Evolutionary conservation across 345 rosid genomes (phyloP), one percentile per base, ranked within the genome.

Genomic region (Crucihimalaya himalaica): DNA sequence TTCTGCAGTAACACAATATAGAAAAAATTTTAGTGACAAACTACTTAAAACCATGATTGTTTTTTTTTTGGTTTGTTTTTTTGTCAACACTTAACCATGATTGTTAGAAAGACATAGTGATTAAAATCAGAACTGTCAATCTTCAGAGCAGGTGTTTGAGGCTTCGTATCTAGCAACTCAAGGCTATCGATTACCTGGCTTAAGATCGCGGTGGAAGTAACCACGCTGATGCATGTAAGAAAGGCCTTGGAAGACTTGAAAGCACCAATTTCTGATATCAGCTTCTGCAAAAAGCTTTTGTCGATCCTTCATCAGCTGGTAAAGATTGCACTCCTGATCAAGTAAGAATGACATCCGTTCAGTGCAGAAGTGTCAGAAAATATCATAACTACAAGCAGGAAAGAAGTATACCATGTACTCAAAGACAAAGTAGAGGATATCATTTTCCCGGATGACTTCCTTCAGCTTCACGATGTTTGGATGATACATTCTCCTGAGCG

Each of bases 201-300:
- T 95, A 56, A 95, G 92, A 77, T 95, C 99, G 58, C 99, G 97
- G 75, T 95, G 99, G 71, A 95, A 95, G 81, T 92, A 95, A 68
- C 99, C 99, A 47, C 85, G 91, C 75, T 86, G 93, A 77, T 95
- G 97, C 91, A 95, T 86, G 78, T 92, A 90, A 57, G 94, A 83
- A 71, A 95, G 98, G 62, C 96, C 97, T 78, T 92, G 98, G 71
- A 95, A 95, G 40, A 95, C 91, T 90, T 95, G 99, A 80, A 92
- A 95, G 75, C 88, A 95, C 97, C 97, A 90, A 80, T 90, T 95
- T 83, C 84, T 86, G 37, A 92, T 78, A 78, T 84, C 93, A 72
- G 83, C 70, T 84, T 90, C 99, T 3, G 97, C 82, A 78, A 92
- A 89, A 56, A 63, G 84, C 83, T 80, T 88, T 67, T 85, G 87